Base-by-base conservation (phyloP, 2,329 filamentous ascomycete genomes). In the Cordyceps militaris region DNA sequence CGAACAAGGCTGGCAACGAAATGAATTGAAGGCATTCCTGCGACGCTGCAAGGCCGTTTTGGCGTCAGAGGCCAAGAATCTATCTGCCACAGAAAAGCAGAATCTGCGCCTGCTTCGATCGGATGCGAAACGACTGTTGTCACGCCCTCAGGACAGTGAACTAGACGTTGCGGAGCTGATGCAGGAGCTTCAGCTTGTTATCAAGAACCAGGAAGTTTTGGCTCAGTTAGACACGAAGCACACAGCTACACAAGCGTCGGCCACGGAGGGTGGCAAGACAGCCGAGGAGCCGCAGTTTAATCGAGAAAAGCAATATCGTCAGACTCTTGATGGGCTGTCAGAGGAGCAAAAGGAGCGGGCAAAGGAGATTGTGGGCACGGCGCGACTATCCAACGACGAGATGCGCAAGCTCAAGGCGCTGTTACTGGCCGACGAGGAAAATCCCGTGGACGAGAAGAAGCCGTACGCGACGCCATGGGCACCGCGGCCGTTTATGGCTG, bases 391-490 rank as follows among this genome's bases (percentile, higher is more conserved):
- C 3, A 72, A 75, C 19, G 69, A 76, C 1, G 86, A 86, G 67
- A 76, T 81, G 61, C 67, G 72, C 57, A 73, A 78, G 55, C 77
- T 89, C 23, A 74, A 76, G 56, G 61, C 70, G 44, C 76, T 89
- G 23, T 79, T 94, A 48, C 74, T 77, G 56, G 76, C 82, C 64
- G 81, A 89, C 67, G 76, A 79, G 58, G 83, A 91, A 69, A 96
- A 97, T 74, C 87, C 90, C 0, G 74, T 87, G 60, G 90, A 97
- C 72, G 73, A 73, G 48, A 74, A 71, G 58, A 96, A 96, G 74
- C 90, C 94, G 3, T 99, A 99, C 70, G 82, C 82, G 4, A 97
- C 92, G 1, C 94, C 94, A 13, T 99, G 94, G 94, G 76, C 81
- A 63, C 94, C 94, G 13, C 82, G 91, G 57, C 81, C 87, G 54